Conservation (phyloP, 495 filamentous ascomycete genomes). For the Wilcoxina mikolae region DNA sequence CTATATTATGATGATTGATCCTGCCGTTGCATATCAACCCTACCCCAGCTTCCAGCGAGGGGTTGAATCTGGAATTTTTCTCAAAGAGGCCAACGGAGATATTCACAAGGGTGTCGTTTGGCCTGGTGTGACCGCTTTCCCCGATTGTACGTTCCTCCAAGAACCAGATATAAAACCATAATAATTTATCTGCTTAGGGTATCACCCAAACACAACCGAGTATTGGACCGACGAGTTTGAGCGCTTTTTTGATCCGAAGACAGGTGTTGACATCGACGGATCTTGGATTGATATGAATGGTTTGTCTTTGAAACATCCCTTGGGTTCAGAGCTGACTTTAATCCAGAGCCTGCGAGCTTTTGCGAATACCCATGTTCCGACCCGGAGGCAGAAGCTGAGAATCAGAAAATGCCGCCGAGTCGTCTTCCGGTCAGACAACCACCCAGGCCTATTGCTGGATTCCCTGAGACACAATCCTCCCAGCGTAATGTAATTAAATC, state of each 20-base stretch:
- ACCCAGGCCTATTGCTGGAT: constrained; percentile 54
- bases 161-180: no score
- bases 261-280: constrained; percentile 67
- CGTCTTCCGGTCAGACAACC: constrained; percentile 48
- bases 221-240: constrained; percentile 66
- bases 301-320: no score
- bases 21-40: constrained; percentile 55
- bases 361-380: constrained; percentile 61
- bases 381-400: constrained; percentile 38
- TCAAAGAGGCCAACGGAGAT: constrained; percentile 48
- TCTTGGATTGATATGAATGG: constrained; percentile 78
- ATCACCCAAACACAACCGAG: constrained; percentile 45
- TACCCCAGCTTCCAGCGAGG: constrained; percentile 54
- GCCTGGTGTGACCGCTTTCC: constrained; percentile 67
- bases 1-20: constrained; percentile 81
- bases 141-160: constrained; percentile 43
- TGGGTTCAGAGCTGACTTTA: no score
- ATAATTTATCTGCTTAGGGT: no score
- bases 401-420: constrained; percentile 48
- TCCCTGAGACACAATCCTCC: constrained; percentile 12
- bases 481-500: constrained; percentile 4
- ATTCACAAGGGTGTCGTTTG: constrained; percentile 69
- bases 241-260: constrained; percentile 48
- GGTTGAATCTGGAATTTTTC: constrained; percentile 45
- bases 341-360: constrained; percentile 48